Base-by-base conservation (phyloP, 1,139 yeast genomes). In the Debaryomyces nepalensis region DNA sequence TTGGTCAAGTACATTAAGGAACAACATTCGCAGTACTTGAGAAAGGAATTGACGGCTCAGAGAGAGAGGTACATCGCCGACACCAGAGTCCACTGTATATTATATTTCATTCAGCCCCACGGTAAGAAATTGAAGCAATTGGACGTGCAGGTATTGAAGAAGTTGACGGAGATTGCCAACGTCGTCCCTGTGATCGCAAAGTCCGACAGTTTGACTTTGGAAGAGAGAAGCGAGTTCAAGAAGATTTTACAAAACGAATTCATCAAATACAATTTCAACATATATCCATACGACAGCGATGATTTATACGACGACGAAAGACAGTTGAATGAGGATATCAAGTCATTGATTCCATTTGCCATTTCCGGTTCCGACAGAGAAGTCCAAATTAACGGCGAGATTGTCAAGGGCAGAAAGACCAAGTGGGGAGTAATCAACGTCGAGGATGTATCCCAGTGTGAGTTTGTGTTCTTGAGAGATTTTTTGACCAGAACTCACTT, bases 101-200 rank as follows among this genome's bases (percentile, higher is more conserved):
- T 93, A 58, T 93, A 89, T 67, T 93, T 93, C 61, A 81, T 93
- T 54, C 87, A 88, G 53, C 99, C 99, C 52, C 87, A 87, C 52
- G 88, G 88, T 51, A 73, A 75, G 50, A 95, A 93, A 26, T 81
- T 93, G 58, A 84, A 82, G 55, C 84, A 87, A 34, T 74, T 93
- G 57, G 99, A 93, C 65, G 71, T 90, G 42, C 82, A 84, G 49
- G 95, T 95, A 20, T 77, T 93, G 60, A 87, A 81, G 64, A 89
- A 87, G 68, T 77, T 93, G 51, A 77, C 90, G 38, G 98, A 93
- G 64, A 87, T 90, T 52, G 88, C 95, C 51, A 93, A 93, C 61
- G 97, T 93, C 39, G 88, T 93, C 41, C 99, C 99, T 37, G 85
- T 93, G 39, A 93, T 93, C 65, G 97, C 97, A 49, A 91, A 91